Evolutionary conservation across 2,329 filamentous ascomycete genomes (phyloP), one percentile per base, ranked within the genome.

Genomic region (Pestalotiopsis sp.): DNA sequence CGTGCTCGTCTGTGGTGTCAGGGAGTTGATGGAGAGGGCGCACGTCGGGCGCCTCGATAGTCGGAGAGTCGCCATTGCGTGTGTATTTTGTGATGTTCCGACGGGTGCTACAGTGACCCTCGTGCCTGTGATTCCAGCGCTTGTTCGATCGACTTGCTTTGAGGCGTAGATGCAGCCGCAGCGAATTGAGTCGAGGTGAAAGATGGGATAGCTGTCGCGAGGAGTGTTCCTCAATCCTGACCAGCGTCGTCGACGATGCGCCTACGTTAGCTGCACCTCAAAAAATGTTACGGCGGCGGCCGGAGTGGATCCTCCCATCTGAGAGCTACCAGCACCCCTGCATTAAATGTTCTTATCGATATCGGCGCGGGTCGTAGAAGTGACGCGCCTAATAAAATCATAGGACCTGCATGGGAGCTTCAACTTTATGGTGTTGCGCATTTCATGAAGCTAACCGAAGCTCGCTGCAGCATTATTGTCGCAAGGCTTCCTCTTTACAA

Each of bases 1-100:
- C 68, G 72, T 66, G 69, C 74, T 71, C 64, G 71, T 70, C 69
- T 66, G 62, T 59, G 75, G 68, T 39, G 71, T 72, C 70, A 70
- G 68, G 60, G 71, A 68, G 66, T 73, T 71, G 55, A 56, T 64
- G 58, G 68, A 68, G 40, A 70, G 56, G 48, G 61, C 38, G 64
- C 64, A 64, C 17, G 67, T 65, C 6, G 68, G 68, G 39, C 68
- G 68, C 22, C 65, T 56, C 10, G 68, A 66, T 7, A 69, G 38
- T 22, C 68, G 65, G 58, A 61, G 58, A 56, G 65, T 40, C 57
- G 68, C 68, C 68, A 69, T 69, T 55, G 65, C 67, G 14, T 22
- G 4, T 26, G 20, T 39, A 7, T 26, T 58, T 26, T 35, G 56
- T 26, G 17, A 5, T 58, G 24, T 58, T 11, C 17, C 11, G 24